Percentiles rank a stretch among this genome's conserved stretches.
Conservation (phyloP, 2,329 filamentous ascomycete genomes). For the Talaromyces islandicus region DNA sequence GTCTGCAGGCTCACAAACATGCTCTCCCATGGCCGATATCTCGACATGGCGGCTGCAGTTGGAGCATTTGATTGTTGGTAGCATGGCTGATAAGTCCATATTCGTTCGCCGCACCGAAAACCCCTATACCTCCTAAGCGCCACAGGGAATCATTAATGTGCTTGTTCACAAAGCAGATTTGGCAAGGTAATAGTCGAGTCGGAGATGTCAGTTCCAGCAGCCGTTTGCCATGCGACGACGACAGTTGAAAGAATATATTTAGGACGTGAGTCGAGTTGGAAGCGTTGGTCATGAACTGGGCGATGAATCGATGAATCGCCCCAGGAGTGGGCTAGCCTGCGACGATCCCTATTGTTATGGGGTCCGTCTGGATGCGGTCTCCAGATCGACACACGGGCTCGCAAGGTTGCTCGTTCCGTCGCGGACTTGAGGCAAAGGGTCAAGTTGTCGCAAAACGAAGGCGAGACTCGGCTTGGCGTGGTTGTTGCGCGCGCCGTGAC, state of each 20-base stretch:
- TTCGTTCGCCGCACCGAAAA: conserved; percentile 23
- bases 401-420: neutral
- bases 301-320: conserved; percentile 1
- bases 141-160: conserved; percentile 5
- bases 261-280: neutral
- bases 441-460: neutral
- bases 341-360: conserved; percentile 6
- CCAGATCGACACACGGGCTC: neutral
- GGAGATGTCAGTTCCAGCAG: conserved; percentile 5
- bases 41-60: conserved; percentile 71
- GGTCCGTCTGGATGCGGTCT: neutral
- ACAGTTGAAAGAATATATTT: neutral
- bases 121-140: conserved; percentile 7
- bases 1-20: conserved; percentile 54
- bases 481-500: neutral
- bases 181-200: neutral
- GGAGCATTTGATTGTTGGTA: conserved; percentile 82
- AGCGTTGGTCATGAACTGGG: neutral
- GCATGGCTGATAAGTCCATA: too few species aligned
- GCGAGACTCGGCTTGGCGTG: neutral
- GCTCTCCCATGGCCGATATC: conserved; percentile 80
- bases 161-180: neutral
- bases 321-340: conserved; percentile 5
- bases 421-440: neutral
- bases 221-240: neutral